Evolutionary conservation across 805 yeast species (phyloP).

Genomic region (Kuraishia piskuri): DNA sequence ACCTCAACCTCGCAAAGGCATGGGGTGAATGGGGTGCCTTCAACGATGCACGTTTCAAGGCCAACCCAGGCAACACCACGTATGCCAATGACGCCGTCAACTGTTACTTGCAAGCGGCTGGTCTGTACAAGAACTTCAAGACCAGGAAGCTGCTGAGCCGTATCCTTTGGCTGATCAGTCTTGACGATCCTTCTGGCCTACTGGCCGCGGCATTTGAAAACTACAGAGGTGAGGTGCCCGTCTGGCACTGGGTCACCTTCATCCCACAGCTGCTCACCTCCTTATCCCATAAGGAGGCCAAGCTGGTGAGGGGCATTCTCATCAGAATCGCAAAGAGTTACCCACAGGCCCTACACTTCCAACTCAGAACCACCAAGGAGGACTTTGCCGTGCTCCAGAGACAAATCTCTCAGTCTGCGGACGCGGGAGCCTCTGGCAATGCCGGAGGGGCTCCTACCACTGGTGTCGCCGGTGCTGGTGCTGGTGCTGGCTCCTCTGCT

Average conservation of each 20-base stretch:
- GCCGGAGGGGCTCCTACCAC: background rate
- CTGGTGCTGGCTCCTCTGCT: constrained; percentile 4
- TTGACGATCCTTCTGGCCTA: constrained; percentile 79
- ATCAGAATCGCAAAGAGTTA: constrained; percentile 91
- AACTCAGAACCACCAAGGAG: constrained; percentile 88
- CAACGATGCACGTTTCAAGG: constrained; percentile 81
- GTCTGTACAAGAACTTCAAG: constrained; percentile 86
- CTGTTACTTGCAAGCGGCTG: constrained; percentile 96
- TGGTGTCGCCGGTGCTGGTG: constrained; percentile 4
- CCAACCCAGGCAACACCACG: constrained; percentile 69
- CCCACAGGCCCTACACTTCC: constrained; percentile 97
- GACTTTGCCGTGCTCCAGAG: constrained; percentile 84
- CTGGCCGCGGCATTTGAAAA: constrained; percentile 83
- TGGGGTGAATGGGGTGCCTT: constrained; percentile 99
- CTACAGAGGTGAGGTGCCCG: constrained; percentile 93
- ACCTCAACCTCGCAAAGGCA: constrained; percentile 88
- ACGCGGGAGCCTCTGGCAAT: background rate
- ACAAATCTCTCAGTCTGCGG: constrained; percentile 35
- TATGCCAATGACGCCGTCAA: constrained; percentile 91
- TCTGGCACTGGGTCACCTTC: constrained; percentile 98
- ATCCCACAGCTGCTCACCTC: constrained; percentile 91
- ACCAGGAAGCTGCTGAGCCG: constrained; percentile 83
- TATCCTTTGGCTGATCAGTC: constrained; percentile 85
- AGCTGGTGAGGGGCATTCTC: constrained; percentile 77
- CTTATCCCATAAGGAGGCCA: constrained; percentile 85